Evolutionary conservation across 129 eudicot genomes (phyloP), one percentile per base, ranked within the genome.

Genomic region (Oenanthe sinensis): DNA sequence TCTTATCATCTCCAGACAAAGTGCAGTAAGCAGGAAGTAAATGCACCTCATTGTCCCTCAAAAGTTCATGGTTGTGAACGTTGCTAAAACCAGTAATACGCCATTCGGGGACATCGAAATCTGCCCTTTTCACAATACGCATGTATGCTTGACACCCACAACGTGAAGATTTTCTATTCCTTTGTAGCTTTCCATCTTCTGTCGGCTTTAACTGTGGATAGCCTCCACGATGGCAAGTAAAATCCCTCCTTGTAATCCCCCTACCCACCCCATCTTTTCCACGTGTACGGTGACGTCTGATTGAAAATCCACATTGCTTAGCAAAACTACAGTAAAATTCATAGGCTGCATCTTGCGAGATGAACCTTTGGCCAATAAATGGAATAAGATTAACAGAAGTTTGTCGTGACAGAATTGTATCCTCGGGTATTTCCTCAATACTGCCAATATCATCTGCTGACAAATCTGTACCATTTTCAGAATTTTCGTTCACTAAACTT

Each of bases 331-430:
- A 92, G 78, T 92, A 92, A 76, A 90, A 92, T 68, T 92, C 97
- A 81, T 92, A 92, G 19, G 97, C 97, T 36, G 97, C 96, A 78
- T 92, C 97, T 80, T 92, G 97, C 46, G 97, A 92, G 78, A 92
- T 90, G 81, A 92, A 92, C 74, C 97, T 87, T 81, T 92, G 97
- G 50, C 97, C 96, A 63, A 90, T 90, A 76, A 88, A 92, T 12
- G 96, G 97, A 19, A 88, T 82, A 0, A 92, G 93, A 79, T 90
- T 92, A 47, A 92, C 90, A 76, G 96, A 88, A 68, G 93, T 90
- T 86, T 92, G 98, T 60, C 89, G 78, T 15, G 93, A 88, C 74
- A 92, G 77, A 50, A 92, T 92, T 62, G 93, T 87, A 82, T 90
- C 93, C 75, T 90, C 93, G 0, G 93, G 92, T 60, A 88, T 87